Percentiles rank a stretch among this genome's conserved stretches.
phyloP scores from a whole-genome alignment of 805 yeast genomes.

The Lipomyces anomalus region DNA sequence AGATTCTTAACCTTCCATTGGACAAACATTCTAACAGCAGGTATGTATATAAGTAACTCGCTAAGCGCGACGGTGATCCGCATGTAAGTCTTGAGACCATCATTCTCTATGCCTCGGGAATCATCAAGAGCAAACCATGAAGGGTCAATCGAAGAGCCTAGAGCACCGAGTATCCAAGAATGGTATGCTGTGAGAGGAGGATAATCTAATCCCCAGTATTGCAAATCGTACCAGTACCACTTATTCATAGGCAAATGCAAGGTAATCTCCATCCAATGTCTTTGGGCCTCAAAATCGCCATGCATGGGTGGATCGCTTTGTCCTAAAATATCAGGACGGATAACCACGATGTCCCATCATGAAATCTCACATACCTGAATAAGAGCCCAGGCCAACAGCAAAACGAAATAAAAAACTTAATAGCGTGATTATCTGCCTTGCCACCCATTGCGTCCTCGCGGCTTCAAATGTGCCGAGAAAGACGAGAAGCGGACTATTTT shows the following conservation, averaged over 20 bases:
- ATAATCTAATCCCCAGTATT: slow-evolving; percentile 95
- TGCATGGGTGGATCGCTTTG: slow-evolving; percentile 58
- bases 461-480: slow-evolving; percentile 71
- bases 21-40: slow-evolving; percentile 69
- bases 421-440: slow-evolving; percentile 59
- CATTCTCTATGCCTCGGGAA: slow-evolving; percentile 71
- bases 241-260: slow-evolving; percentile 59
- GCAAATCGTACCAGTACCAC: slow-evolving; percentile 88
- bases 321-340: slow-evolving; percentile 4
- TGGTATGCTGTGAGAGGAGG: slow-evolving; percentile 97
- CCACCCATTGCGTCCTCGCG: slow-evolving; percentile 87
- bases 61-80: slow-evolving; percentile 70
- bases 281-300: slow-evolving; percentile 97
- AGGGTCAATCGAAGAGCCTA: slow-evolving; percentile 56
- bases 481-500: slow-evolving; percentile 67
- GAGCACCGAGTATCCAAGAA: slow-evolving; percentile 65
- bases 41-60: slow-evolving; percentile 68
- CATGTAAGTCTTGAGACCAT: slow-evolving; percentile 74
- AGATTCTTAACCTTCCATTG: slow-evolving; percentile 59
- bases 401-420: slow-evolving; percentile 71
- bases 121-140: slow-evolving; percentile 68
- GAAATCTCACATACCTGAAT: slow-evolving; percentile 57
- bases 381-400: slow-evolving; percentile 85
- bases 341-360: neutral
- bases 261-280: slow-evolving; percentile 97